Percentiles rank a stretch among this genome's conserved stretches.
Evolutionary conservation across 306 rosid genomes (phyloP).

Genomic region (Vigna reflexopilosa): DNA sequence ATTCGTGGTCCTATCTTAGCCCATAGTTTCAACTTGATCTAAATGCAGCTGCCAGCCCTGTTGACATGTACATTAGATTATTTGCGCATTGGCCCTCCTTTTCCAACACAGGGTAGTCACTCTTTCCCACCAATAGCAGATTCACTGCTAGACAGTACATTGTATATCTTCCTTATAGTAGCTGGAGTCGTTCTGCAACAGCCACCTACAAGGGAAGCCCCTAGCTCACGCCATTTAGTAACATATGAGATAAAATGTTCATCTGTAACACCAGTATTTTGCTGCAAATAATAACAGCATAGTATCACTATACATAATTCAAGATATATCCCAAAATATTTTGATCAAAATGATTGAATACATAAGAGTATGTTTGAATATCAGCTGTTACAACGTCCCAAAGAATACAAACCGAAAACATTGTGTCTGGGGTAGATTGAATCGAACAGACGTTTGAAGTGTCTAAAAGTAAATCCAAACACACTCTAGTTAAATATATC

Average conservation of each 20-base stretch:
- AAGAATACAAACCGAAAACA: no score
- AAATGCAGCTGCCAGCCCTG: slow-evolving; percentile 34
- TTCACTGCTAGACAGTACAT: slow-evolving; percentile 42
- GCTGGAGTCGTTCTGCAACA: slow-evolving; percentile 69
- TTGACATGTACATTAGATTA: slow-evolving; percentile 37
- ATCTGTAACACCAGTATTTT: slow-evolving; percentile 64
- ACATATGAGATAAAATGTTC: slow-evolving; percentile 60
- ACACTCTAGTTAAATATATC: background rate
- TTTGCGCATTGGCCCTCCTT: slow-evolving; percentile 25
- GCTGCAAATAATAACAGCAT: slow-evolving; percentile 49
- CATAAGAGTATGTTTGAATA: background rate
- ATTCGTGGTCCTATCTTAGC: slow-evolving; percentile 35
- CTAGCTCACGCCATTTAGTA: slow-evolving; percentile 58
- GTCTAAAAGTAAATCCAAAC: no score
- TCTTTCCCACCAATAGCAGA: slow-evolving; percentile 34
- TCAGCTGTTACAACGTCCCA: no score
- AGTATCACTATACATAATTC: slow-evolving; percentile 26
- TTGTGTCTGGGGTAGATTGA: no score
- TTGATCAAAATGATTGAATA: background rate
- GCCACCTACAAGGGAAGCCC: slow-evolving; percentile 70
- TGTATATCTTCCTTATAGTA: slow-evolving; percentile 61
- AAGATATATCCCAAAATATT: slow-evolving; percentile 3
- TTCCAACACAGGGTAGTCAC: slow-evolving; percentile 39
- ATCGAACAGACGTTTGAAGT: no score
- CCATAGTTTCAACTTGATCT: slow-evolving; percentile 33